Conservation (phyloP, 1,284 basidiomycete genomes). For the Tylopilus sp. region DNA sequence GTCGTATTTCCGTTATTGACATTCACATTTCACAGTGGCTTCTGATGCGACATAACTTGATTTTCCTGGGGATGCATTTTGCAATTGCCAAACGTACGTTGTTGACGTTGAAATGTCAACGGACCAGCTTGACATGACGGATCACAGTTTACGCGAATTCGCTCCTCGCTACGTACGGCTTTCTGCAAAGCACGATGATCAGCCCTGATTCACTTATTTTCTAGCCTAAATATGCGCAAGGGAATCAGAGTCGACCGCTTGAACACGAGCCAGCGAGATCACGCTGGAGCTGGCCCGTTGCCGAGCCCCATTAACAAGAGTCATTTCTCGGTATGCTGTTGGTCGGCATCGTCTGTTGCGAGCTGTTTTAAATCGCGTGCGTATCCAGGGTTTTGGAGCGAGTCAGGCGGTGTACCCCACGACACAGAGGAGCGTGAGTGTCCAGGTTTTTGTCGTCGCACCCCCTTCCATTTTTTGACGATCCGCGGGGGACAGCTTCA, state of each 20-base stretch:
- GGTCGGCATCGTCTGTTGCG: background rate
- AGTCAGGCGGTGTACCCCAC: slow-evolving; percentile 23
- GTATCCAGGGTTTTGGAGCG: slow-evolving; percentile 4
- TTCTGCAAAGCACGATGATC: background rate
- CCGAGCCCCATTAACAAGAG: slow-evolving; percentile 22
- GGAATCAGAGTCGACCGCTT: slow-evolving; percentile 26
- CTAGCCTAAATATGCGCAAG: slow-evolving; percentile 33
- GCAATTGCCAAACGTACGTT: slow-evolving; percentile 46
- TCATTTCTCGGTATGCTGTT: slow-evolving; percentile 23
- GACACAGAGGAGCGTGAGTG: slow-evolving; percentile 23
- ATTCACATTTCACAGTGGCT: slow-evolving; percentile 40
- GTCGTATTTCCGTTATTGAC: background rate
- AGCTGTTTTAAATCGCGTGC: background rate
- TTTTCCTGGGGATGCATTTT: slow-evolving; percentile 51
- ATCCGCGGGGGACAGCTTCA: slow-evolving; percentile 23
- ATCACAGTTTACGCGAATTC: slow-evolving; percentile 32
- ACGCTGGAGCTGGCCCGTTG: slow-evolving; percentile 5
- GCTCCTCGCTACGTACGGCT: slow-evolving; percentile 31
- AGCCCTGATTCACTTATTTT: background rate
- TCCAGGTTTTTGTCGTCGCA: background rate
- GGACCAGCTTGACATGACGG: background rate
- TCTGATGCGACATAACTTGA: slow-evolving; percentile 40
- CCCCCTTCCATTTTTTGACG: background rate
- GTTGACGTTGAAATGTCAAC: background rate
- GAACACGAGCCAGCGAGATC: slow-evolving; percentile 30